A percentile compares a stretch with the other conserved stretches of the same genome.
These are phyloP conservation scores for Thozetella sp. DNA, from an alignment of 495 filamentous ascomycete species.

Conservation along the genomic window DNA sequence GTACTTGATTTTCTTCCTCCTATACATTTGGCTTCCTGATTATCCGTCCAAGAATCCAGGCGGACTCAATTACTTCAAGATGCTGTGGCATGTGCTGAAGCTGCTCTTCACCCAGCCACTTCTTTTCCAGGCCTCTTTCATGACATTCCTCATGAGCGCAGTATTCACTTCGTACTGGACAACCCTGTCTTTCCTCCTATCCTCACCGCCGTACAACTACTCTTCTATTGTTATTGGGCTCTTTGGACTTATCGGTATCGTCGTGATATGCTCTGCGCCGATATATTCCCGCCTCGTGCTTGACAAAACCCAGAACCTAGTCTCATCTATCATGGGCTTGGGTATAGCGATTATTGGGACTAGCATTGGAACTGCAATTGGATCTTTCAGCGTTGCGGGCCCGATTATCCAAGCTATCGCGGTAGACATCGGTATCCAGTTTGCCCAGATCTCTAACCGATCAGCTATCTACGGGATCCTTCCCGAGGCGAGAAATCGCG, in stretches of 20 bases:
- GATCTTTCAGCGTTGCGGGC: conserved; percentile 66
- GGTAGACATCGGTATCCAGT: conserved; percentile 74
- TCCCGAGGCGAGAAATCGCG: conserved; percentile 70
- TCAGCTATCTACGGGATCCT: conserved; percentile 71
- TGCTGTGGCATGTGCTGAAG: conserved; percentile 63
- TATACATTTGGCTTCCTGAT: conserved; percentile 79
- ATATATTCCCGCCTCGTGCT: conserved; percentile 71
- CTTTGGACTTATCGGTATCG: conserved; percentile 77
- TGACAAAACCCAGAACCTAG: conserved; percentile 66
- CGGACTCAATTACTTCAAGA: conserved; percentile 64
- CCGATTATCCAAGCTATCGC: conserved; percentile 75
- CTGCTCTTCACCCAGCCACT: conserved; percentile 66
- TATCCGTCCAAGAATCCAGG: conserved; percentile 74
- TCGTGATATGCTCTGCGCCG: conserved; percentile 65
- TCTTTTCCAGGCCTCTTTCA: conserved; percentile 58
- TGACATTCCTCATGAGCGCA: conserved; percentile 40
- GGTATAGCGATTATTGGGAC: conserved; percentile 61
- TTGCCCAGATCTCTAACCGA: conserved; percentile 74
- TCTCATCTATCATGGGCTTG: conserved; percentile 67
- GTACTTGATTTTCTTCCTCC: conserved; percentile 61
- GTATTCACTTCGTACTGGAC: conserved; percentile 68
- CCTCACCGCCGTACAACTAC: conserved; percentile 68
- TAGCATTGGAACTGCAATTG: conserved; percentile 69
- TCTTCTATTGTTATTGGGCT: conserved; percentile 69
- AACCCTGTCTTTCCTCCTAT: conserved; percentile 78